Percentiles rank a stretch among this genome's conserved stretches.
phyloP scores from a whole-genome alignment of 805 yeast genomes.

The Candida dajiaensis region DNA sequence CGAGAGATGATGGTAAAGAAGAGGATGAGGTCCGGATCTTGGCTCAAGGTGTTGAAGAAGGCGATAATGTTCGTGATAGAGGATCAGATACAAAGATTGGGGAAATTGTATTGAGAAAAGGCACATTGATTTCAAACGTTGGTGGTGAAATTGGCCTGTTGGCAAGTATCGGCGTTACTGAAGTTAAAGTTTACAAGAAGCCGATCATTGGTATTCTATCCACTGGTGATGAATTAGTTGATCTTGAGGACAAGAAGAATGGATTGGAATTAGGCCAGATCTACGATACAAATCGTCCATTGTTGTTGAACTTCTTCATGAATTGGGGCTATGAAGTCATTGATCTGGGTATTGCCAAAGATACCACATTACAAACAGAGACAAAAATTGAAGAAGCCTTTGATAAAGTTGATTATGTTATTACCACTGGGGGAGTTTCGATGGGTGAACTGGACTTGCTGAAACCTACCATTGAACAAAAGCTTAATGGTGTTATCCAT shows the following conservation, averaged over 20 bases:
- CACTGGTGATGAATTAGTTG: conserved; percentile 47
- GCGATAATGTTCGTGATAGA: conserved; percentile 41
- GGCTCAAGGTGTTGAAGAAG: conserved; percentile 32
- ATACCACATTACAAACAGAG: conserved; percentile 27
- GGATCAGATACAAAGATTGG: conserved; percentile 45
- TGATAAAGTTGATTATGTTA: conserved; percentile 32
- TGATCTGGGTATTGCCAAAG: conserved; percentile 48
- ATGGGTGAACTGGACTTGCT: conserved; percentile 52
- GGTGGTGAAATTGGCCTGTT: conserved; percentile 49
- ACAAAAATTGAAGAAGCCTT: conserved; percentile 21
- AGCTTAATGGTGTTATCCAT: conserved; percentile 37
- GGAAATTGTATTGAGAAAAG: conserved; percentile 29
- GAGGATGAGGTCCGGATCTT: conserved; percentile 35
- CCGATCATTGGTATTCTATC: conserved; percentile 44
- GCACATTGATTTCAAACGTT: conserved; percentile 30
- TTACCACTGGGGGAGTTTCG: conserved; percentile 54
- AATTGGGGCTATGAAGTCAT: conserved; percentile 32
- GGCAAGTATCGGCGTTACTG: conserved; percentile 39
- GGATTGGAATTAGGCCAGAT: conserved; percentile 36
- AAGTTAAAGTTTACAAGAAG: conserved; percentile 32
- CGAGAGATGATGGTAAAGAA: conserved; percentile 33
- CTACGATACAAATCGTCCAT: conserved; percentile 45
- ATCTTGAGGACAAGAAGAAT: conserved; percentile 17
- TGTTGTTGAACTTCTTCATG: conserved; percentile 32
- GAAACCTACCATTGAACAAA: conserved; percentile 41